phyloP scores from a whole-genome alignment of 73 alveolate species.

The Tetrahymena thermophila region DNA sequence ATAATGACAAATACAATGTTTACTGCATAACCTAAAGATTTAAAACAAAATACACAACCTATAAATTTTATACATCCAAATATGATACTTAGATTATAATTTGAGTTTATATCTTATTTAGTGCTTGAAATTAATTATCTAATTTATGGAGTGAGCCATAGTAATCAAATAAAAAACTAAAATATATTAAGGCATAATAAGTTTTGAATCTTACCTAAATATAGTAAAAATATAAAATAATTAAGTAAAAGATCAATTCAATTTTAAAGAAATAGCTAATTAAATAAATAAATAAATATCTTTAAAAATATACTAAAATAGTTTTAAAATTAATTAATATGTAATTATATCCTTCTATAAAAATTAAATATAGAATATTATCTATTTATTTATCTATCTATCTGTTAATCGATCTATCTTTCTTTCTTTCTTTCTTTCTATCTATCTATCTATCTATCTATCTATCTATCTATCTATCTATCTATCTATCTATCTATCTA shows the following conservation, averaged over 20 bases:
- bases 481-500: too few relatives aligned
- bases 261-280: neutral
- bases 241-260: neutral
- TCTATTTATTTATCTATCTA: too few relatives aligned
- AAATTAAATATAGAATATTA: neutral
- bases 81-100: neutral
- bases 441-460: too few relatives aligned
- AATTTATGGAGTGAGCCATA: neutral
- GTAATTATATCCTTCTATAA: neutral
- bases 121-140: neutral
- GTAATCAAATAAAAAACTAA: too few relatives aligned
- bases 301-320: neutral
- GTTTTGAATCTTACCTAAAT: neutral
- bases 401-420: too few relatives aligned
- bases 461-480: too few relatives aligned
- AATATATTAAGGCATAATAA: neutral
- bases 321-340: neutral
- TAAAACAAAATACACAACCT: slow-evolving; percentile 36
- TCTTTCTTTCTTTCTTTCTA: too few relatives aligned
- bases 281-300: neutral
- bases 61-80: slow-evolving; percentile 38
- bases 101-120: neutral
- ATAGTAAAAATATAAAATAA: too few relatives aligned
- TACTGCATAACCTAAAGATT: slow-evolving; percentile 37
- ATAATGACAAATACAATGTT: slow-evolving; percentile 15